phyloP scores from a whole-genome alignment of 805 yeast genomes.

The Metschnikowia bowlesiae region DNA sequence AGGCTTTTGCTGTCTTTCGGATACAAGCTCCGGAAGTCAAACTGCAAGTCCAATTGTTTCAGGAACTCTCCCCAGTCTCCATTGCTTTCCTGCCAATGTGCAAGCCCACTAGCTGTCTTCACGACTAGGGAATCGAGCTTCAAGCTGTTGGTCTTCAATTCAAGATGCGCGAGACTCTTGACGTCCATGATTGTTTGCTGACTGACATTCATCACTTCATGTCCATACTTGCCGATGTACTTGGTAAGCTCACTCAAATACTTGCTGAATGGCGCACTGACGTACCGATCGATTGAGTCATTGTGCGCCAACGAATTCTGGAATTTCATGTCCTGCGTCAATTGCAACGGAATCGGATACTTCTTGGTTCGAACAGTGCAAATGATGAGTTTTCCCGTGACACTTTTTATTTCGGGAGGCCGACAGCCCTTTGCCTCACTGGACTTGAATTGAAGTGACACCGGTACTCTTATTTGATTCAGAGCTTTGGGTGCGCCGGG shows the following conservation, averaged over 20 bases:
- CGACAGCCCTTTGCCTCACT: slow-evolving; percentile 3
- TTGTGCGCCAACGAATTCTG: slow-evolving; percentile 10
- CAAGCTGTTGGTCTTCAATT: slow-evolving; percentile 18
- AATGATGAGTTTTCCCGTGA: slow-evolving; percentile 13
- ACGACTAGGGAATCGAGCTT: slow-evolving; percentile 15
- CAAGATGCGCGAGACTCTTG: slow-evolving; percentile 22
- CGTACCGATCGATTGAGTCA: slow-evolving; percentile 20
- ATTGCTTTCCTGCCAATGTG: slow-evolving; percentile 8
- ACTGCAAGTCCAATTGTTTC: slow-evolving; percentile 5
- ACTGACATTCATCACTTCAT: slow-evolving; percentile 17
- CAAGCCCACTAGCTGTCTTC: slow-evolving; percentile 10
- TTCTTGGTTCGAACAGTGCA: slow-evolving; percentile 25
- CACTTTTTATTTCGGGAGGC: slow-evolving; percentile 15
- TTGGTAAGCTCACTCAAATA: slow-evolving; percentile 17
- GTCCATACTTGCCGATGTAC: slow-evolving; percentile 16
- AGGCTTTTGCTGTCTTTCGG: slow-evolving; percentile 9
- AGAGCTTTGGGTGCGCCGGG: background rate
- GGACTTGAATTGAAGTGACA: slow-evolving; percentile 8
- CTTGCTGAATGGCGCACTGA: slow-evolving; percentile 20
- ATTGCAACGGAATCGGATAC: slow-evolving; percentile 21
- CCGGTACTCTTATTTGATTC: slow-evolving; percentile 1
- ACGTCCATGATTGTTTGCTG: slow-evolving; percentile 24
- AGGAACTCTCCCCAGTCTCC: slow-evolving; percentile 2
- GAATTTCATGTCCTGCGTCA: slow-evolving; percentile 14
- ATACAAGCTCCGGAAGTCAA: slow-evolving; percentile 13